Conservation (phyloP, 768 basidiomycete species). For the Leccinellum luteum region DNA sequence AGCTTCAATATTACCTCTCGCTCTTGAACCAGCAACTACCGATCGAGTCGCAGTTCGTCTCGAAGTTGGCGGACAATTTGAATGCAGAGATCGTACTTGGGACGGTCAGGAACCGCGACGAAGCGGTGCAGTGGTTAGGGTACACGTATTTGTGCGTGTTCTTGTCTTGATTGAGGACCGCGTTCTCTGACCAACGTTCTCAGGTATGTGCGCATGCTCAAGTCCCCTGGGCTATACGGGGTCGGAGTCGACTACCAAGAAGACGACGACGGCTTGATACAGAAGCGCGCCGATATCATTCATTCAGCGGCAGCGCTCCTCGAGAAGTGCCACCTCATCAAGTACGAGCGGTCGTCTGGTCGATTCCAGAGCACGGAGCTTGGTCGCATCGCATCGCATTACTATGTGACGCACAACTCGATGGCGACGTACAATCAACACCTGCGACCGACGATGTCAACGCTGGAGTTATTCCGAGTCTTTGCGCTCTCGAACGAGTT, state of each 20-base stretch:
- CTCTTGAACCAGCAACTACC: constrained; percentile 96
- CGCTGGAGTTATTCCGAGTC: constrained; percentile 89
- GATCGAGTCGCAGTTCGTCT: constrained; percentile 93
- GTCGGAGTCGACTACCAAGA: constrained; percentile 90
- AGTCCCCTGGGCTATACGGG: constrained; percentile 81
- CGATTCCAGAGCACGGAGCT: constrained; percentile 92
- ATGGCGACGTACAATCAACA: constrained; percentile 98
- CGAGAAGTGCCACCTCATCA: constrained; percentile 92
- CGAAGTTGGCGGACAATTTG: constrained; percentile 89
- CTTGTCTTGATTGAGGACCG: constrained; percentile 6
- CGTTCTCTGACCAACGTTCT: neutral
- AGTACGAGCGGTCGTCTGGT: constrained; percentile 87
- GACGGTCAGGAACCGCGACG: constrained; percentile 91
- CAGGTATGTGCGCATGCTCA: constrained; percentile 94
- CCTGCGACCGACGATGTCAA: constrained; percentile 80
- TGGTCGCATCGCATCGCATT: constrained; percentile 91
- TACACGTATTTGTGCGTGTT: constrained; percentile 83
- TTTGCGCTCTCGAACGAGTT: constrained; percentile 97
- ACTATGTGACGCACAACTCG: constrained; percentile 91
- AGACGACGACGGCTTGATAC: constrained; percentile 76
- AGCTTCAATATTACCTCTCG: constrained; percentile 95
- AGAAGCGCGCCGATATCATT: constrained; percentile 91
- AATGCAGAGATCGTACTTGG: constrained; percentile 98
- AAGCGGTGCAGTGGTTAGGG: constrained; percentile 96
- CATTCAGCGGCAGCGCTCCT: constrained; percentile 92